These are phyloP conservation scores for Ambrosia hybrid DNA, from an alignment of 140 eudicot genomes.

Conservation along the genomic window DNA sequence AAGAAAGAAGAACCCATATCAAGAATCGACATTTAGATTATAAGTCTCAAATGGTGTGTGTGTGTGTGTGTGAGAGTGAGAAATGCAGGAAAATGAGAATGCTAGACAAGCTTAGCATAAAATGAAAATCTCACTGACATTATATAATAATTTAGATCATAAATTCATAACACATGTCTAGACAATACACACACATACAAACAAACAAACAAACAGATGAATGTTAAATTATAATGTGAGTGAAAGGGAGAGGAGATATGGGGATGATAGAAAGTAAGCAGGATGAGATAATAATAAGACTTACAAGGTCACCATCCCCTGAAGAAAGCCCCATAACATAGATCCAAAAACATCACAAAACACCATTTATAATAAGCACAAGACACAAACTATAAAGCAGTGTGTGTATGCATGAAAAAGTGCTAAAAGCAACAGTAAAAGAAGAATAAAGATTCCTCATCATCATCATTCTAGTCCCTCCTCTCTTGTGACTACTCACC, in stretches of 20 bases:
- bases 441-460: slow-evolving; percentile 42
- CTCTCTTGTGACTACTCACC: slow-evolving; percentile 20
- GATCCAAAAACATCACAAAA: slow-evolving; percentile 30
- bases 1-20: slow-evolving; percentile 34
- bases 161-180: not conserved
- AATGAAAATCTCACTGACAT: not conserved
- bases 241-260: slow-evolving; percentile 19
- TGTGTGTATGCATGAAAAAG: slow-evolving; percentile 21
- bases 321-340: slow-evolving; percentile 36
- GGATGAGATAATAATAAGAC: slow-evolving; percentile 6
- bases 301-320: slow-evolving; percentile 37
- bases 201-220: slow-evolving; percentile 12
- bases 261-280: slow-evolving; percentile 15
- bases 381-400: slow-evolving; percentile 21
- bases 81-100: not conserved
- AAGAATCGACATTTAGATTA: slow-evolving; percentile 26
- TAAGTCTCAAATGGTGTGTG: not conserved
- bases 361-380: slow-evolving; percentile 11
- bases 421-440: slow-evolving; percentile 39
- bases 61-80: not conserved
- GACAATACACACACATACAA: not conserved
- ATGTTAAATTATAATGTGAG: not conserved
- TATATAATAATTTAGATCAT: not conserved
- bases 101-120: not conserved
- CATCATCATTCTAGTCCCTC: slow-evolving; percentile 32